Base-by-base conservation (phyloP, 2,329 filamentous ascomycete genomes). In the Ramichloridium luteum region DNA sequence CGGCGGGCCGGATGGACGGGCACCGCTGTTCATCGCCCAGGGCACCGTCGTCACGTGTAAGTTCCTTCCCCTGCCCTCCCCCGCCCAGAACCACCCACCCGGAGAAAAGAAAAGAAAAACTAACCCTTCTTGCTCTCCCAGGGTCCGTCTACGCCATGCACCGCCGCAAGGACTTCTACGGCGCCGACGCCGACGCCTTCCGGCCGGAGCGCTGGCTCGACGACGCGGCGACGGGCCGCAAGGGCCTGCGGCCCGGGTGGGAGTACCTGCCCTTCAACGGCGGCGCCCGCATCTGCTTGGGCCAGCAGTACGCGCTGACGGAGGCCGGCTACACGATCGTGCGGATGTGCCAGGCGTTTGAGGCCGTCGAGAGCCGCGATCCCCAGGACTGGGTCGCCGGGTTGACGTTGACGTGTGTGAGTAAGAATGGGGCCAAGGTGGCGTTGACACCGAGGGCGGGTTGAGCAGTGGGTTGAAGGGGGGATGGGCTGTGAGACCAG, bases 241-340 rank as follows among this genome's bases (percentile, higher is more conserved):
- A 54, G 28, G 50, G 50, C 3, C 34, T 52, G 22, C 41, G 53
- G 13, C 46, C 47, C 5, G 51, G 50, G 1, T 58, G 53, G 52
- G 49, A 54, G 31, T 58, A 25, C 40, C 28, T 57, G 25, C 56
- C 56, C 5, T 58, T 59, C 44, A 56, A 55, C 29, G 54, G 54
- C 10, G 54, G 53, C 4, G 44, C 54, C 6, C 28, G 54, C 8
- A 53, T 55, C 10, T 58, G 51, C 40, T 34, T 56, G 17, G 50
- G 49, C 1, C 50, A 88, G 64, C 79, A 88, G 55, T 88, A 85
- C 53, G 82, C 81, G 10, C 58, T 86, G 28, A 83, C 79, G 0
- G 79, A 86, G 62, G 80, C 80, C 62, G 62, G 62, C 16, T 86
- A 86, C 51, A 74, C 79, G 6, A 65, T 84, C 38, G 74, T 77